Evolutionary conservation across 345 rosid species (phyloP).

Genomic region (Lumnitzera racemosa): DNA sequence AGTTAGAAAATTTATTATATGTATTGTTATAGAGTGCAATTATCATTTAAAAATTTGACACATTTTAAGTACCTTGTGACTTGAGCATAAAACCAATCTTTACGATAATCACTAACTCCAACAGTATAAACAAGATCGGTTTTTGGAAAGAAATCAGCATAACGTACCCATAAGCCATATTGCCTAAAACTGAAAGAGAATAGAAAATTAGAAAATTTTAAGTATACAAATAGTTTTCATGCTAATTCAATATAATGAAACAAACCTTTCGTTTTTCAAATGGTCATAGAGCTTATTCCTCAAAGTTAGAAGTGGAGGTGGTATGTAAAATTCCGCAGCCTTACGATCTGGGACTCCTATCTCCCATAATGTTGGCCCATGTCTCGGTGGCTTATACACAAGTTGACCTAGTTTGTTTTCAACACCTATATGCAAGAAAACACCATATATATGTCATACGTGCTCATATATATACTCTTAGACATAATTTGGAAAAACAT

Average conservation of each 20-base stretch:
- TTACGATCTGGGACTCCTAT: constrained; percentile 32
- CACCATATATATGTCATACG: neutral
- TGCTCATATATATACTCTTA: neutral
- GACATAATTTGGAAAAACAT: too few species aligned
- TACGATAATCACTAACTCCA: constrained; percentile 5
- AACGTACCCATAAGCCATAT: constrained; percentile 18
- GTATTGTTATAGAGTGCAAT: too few species aligned
- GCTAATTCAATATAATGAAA: neutral
- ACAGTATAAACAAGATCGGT: constrained; percentile 11
- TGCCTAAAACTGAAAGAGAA: constrained; percentile 11
- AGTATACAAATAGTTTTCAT: neutral
- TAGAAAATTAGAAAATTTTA: neutral
- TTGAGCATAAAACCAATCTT: constrained; percentile 39
- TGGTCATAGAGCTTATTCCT: constrained; percentile 16
- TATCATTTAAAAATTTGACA: too few species aligned
- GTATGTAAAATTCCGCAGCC: constrained; percentile 33
- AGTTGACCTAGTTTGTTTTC: constrained; percentile 11
- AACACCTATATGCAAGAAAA: constrained; percentile 11
- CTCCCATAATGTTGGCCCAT: constrained; percentile 41
- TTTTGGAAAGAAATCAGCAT: neutral
- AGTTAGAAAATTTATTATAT: neutral
- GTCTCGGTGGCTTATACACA: constrained; percentile 33
- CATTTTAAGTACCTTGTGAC: constrained; percentile 23
- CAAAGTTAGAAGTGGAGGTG: constrained; percentile 17
- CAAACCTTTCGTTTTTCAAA: constrained; percentile 5